Conservation (phyloP, 2,329 filamentous ascomycete species). For the Aspergillus eucalypticola region DNA sequence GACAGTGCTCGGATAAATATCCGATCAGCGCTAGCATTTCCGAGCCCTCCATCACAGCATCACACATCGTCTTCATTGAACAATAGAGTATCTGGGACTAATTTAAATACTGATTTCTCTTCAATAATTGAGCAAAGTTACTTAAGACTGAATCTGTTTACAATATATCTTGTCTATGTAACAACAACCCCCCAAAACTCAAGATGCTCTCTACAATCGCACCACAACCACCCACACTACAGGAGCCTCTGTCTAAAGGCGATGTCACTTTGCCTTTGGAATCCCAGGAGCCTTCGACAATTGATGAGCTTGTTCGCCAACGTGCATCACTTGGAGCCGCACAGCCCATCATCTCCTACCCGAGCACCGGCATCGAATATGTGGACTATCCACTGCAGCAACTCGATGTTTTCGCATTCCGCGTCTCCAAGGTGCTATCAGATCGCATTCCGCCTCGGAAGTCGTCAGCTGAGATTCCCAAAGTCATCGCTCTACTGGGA, state of each 20-base stretch:
- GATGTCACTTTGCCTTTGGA: not conserved
- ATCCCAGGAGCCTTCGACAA: slow-evolving; percentile 27
- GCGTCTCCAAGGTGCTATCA: slow-evolving; percentile 34
- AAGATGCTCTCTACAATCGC: slow-evolving; percentile 18
- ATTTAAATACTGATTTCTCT: not conserved
- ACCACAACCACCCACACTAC: slow-evolving; percentile 9
- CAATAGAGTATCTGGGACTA: not conserved
- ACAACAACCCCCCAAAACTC: not conserved
- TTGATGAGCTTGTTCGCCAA: slow-evolving; percentile 44
- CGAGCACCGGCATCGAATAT: slow-evolving; percentile 46
- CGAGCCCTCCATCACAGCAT: not conserved
- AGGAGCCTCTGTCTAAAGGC: slow-evolving; percentile 7
- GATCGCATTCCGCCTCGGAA: slow-evolving; percentile 24
- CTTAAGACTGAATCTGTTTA: not conserved
- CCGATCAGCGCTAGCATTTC: slow-evolving; percentile 3
- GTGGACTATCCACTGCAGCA: slow-evolving; percentile 51
- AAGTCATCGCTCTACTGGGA: slow-evolving; percentile 53
- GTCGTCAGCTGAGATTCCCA: slow-evolving; percentile 30
- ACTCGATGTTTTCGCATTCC: slow-evolving; percentile 40
- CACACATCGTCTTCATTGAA: not conserved
- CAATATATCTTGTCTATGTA: not conserved
- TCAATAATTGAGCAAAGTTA: not conserved
- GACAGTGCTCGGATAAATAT: slow-evolving; percentile 20
- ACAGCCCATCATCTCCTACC: slow-evolving; percentile 47
- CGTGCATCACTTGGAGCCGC: slow-evolving; percentile 39